Percentiles rank a stretch among this genome's conserved stretches.
These are phyloP conservation scores for Aureobasidium musti DNA, from an alignment of 2,329 filamentous ascomycete genomes.

Conservation along the genomic window DNA sequence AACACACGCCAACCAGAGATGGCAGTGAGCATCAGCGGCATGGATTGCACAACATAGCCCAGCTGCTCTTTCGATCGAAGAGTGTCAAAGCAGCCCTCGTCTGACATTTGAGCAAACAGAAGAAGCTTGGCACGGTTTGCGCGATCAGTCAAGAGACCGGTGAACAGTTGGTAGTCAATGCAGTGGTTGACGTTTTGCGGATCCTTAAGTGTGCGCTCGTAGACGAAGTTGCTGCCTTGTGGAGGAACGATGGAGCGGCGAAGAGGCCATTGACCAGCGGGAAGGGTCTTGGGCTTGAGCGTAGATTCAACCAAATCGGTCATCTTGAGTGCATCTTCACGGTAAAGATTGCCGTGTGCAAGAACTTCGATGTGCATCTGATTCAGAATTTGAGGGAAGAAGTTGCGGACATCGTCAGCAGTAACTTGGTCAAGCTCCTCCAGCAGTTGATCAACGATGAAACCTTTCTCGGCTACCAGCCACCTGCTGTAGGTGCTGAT, in stretches of 20 bases:
- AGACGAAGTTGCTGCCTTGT: slow-evolving; percentile 79
- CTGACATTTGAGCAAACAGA: slow-evolving; percentile 83
- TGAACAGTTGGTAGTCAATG: slow-evolving; percentile 52
- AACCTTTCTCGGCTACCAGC: slow-evolving; percentile 74
- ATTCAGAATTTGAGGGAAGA: slow-evolving; percentile 76
- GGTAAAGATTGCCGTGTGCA: slow-evolving; percentile 89
- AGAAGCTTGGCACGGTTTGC: slow-evolving; percentile 71
- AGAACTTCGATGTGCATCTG: slow-evolving; percentile 88
- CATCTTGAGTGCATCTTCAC: slow-evolving; percentile 84
- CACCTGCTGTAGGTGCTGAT: slow-evolving; percentile 80
- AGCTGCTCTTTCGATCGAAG: slow-evolving; percentile 96
- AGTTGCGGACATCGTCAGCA: slow-evolving; percentile 70
- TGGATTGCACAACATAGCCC: slow-evolving; percentile 93
- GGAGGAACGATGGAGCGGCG: slow-evolving; percentile 75
- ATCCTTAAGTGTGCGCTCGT: slow-evolving; percentile 77
- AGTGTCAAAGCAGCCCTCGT: slow-evolving; percentile 93
- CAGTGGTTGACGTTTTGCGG: slow-evolving; percentile 73
- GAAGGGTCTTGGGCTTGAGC: slow-evolving; percentile 71
- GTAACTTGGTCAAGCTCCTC: slow-evolving; percentile 75
- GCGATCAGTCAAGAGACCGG: slow-evolving; percentile 59
- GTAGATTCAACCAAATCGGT: slow-evolving; percentile 79
- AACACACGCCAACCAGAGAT: slow-evolving; percentile 79
- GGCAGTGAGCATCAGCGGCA: slow-evolving; percentile 70
- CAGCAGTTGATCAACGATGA: slow-evolving; percentile 76
- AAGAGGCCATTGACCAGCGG: slow-evolving; percentile 76